phyloP scores from a whole-genome alignment of 2,329 filamentous ascomycete species.

The Penicillium sp. region DNA sequence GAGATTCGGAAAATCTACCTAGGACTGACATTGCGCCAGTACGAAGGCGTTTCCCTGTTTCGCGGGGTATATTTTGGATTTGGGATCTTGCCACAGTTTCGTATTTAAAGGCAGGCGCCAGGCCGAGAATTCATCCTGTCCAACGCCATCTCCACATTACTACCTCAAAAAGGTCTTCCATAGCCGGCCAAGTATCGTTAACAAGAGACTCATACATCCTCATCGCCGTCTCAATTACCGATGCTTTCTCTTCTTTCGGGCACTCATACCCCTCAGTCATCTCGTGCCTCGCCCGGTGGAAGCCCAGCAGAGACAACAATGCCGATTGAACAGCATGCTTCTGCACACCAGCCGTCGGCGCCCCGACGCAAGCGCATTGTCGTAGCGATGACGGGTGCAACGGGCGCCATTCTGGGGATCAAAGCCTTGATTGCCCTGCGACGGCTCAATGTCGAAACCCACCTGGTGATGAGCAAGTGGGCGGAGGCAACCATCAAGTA shows the following conservation, averaged over 20 bases:
- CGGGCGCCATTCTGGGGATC: slow-evolving; percentile 47
- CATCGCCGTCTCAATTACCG: slow-evolving; percentile 4
- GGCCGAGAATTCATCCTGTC: background rate
- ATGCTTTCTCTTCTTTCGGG: slow-evolving; percentile 21
- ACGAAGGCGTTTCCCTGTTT: too few relatives aligned
- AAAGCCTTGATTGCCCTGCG: slow-evolving; percentile 43
- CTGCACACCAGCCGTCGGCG: background rate
- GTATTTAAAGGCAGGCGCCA: background rate
- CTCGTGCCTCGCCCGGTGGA: slow-evolving; percentile 12
- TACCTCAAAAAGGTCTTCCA: too few relatives aligned
- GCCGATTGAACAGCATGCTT: background rate
- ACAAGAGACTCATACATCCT: background rate
- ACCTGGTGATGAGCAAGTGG: slow-evolving; percentile 52
- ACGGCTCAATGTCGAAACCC: slow-evolving; percentile 47
- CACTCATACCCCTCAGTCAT: slow-evolving; percentile 19
- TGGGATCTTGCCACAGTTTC: background rate
- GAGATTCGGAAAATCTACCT: too few relatives aligned
- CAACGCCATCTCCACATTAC: background rate
- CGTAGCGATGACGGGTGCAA: slow-evolving; percentile 52
- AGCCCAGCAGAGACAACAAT: slow-evolving; percentile 8
- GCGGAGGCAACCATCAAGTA: slow-evolving; percentile 49
- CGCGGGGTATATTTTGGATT: too few relatives aligned
- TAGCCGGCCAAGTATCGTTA: too few relatives aligned
- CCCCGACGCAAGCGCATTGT: slow-evolving; percentile 38
- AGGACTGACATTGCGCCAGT: too few relatives aligned